These are phyloP conservation scores for Nicotiana attenuata DNA, from an alignment of 257 asterid genomes.

Conservation along the genomic window DNA sequence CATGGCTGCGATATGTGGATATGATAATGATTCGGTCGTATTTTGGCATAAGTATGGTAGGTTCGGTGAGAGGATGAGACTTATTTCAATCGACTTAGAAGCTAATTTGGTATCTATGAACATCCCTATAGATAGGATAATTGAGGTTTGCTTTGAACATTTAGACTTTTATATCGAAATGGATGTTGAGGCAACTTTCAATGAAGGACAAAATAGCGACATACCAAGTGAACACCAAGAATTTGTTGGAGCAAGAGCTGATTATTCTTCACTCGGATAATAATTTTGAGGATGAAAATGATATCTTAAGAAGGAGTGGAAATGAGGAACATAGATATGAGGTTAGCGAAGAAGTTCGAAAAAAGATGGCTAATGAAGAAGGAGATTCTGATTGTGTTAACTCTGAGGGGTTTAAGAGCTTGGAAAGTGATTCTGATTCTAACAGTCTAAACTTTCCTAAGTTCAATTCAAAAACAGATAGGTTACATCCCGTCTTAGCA, in stretches of 20 bases:
- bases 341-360: not conserved
- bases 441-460: not conserved
- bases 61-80: not conserved
- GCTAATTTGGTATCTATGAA: not conserved
- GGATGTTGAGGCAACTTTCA: not conserved
- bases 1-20: not conserved
- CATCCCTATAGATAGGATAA: not conserved
- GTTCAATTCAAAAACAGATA: not conserved
- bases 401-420: not conserved
- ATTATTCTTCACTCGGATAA: not conserved
- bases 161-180: not conserved
- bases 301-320: not conserved
- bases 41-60: not conserved
- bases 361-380: not conserved
- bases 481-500: not conserved
- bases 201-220: not conserved
- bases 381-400: not conserved
- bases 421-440: not conserved
- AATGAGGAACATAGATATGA: too few species aligned
- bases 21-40: not conserved
- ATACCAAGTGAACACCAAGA: not conserved
- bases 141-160: not conserved
- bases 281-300: not conserved
- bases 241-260: not conserved
- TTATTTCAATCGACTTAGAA: not conserved